Evolutionary conservation across 192 early-diverging fungal genomes (phyloP).

Genomic region (Entomortierella lignicola): DNA sequence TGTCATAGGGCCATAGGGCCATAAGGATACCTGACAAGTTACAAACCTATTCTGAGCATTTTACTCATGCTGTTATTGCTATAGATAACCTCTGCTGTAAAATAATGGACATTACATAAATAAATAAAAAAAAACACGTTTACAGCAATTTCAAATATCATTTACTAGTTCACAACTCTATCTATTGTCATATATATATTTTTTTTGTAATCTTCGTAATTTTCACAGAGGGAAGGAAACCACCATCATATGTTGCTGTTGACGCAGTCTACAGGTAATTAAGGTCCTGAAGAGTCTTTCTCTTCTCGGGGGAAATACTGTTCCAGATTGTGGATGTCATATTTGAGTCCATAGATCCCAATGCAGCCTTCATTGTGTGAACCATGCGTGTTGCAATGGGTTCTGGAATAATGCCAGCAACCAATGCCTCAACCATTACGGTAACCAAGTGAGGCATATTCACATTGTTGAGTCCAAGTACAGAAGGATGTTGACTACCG

Average conservation of each 20-base stretch:
- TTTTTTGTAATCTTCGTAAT: neutral
- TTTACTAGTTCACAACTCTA: too few species aligned
- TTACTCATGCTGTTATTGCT: too few species aligned
- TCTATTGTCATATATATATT: too few species aligned
- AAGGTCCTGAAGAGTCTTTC: slow-evolving; percentile 59
- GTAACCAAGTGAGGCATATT: slow-evolving; percentile 71
- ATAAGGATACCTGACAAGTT: too few species aligned
- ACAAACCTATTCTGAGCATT: too few species aligned
- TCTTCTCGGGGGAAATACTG: slow-evolving; percentile 64
- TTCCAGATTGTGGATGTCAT: slow-evolving; percentile 66
- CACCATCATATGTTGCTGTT: too few species aligned
- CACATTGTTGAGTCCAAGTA: slow-evolving; percentile 70
- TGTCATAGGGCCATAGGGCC: too few species aligned
- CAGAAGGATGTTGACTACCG: slow-evolving; percentile 67
- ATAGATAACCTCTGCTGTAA: too few species aligned
- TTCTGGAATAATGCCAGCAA: slow-evolving; percentile 60
- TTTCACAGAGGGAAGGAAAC: neutral
- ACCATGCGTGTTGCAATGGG: slow-evolving; percentile 63
- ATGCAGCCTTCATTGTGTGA: slow-evolving; percentile 61
- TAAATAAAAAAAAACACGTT: too few species aligned
- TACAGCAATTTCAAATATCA: too few species aligned
- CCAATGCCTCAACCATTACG: slow-evolving; percentile 72
- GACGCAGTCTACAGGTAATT: slow-evolving; percentile 37
- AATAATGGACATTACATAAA: too few species aligned
- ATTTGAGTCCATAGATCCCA: slow-evolving; percentile 57